Evolutionary conservation across 257 asterid genomes (phyloP), one percentile per base, ranked within the genome.

Genomic region (Thymus mandschuricus): DNA sequence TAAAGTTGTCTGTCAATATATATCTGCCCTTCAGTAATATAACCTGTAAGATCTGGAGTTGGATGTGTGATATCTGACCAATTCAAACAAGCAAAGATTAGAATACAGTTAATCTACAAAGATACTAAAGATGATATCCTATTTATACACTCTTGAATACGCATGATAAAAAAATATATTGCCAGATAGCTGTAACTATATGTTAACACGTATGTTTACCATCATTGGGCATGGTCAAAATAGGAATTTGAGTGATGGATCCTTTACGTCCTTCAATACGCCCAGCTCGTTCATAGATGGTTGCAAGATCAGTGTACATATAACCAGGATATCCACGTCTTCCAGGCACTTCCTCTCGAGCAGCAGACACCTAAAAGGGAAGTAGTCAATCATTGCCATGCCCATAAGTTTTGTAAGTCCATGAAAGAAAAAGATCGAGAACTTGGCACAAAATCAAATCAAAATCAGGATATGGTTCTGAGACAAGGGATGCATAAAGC

Each of bases 41-140:
- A 95, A 66, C 99, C 99, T 2, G 99, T 92, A 74, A 95, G 96
- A 95, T 95, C 99, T 60, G 99, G 99, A 66, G 99, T 95, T 64
- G 99, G 99, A 86, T 95, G 99, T 21, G 99, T 95, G 62, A 95
- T 95, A 83, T 95, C 99, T 95, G 95, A 21, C 56, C 79, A 83
- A 81, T 69, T 64, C 60, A 72, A 69, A 70, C 54, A 38, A 21
- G 13, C 8, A 45, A 78, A 67, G 61, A 21, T 61, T 5, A 70
- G 60, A 28, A 57, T 69, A 46, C 70, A 70, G 33, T 45, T 48
- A 68, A 66, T 59, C 21, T 21, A 56, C 15, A 43, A 64, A 69
- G 60, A 56, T 35, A 50, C 33, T 43, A 30, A 30, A 59, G 69
- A 71, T 63, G n/a, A 41, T 28, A 57, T 30, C 6, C 3, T 11